phyloP scores from a whole-genome alignment of 129 eudicot genomes.

The Dittrichia graveolens region DNA sequence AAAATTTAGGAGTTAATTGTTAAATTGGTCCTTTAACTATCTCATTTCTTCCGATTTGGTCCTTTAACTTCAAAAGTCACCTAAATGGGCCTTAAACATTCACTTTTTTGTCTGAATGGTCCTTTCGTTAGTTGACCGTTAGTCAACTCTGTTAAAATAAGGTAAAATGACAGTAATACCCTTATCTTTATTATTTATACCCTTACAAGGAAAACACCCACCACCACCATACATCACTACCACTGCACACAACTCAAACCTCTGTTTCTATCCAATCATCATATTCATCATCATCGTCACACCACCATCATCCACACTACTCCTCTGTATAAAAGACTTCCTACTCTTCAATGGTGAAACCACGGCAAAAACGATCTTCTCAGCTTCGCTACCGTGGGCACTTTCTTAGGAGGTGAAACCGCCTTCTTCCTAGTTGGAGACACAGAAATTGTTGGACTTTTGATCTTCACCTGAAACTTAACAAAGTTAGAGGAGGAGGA shows the following conservation, averaged over 20 bases:
- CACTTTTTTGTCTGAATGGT: too few species aligned
- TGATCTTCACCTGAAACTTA: constrained; percentile 57
- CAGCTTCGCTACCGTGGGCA: constrained; percentile 59
- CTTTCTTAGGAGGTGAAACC: constrained; percentile 20
- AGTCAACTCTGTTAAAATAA: too few species aligned
- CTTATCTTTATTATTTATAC: too few species aligned
- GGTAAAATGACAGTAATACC: too few species aligned
- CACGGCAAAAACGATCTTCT: constrained; percentile 87
- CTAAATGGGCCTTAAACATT: too few species aligned
- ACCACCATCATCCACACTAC: constrained; percentile 36
- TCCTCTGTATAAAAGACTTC: constrained; percentile 42
- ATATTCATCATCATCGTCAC: constrained; percentile 47
- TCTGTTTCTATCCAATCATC: constrained; percentile 88
- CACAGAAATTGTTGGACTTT: constrained; percentile 47
- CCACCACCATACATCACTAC: too few species aligned
- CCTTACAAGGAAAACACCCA: too few species aligned
- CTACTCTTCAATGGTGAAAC: constrained; percentile 86
- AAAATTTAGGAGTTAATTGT: too few species aligned
- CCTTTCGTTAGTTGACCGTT: too few species aligned
- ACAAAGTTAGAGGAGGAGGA: constrained; percentile 44
- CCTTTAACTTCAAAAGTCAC: too few species aligned
- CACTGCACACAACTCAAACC: constrained; percentile 52
- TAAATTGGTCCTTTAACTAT: too few species aligned
- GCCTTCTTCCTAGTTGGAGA: constrained; percentile 56
- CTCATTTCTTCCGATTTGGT: too few species aligned